These are phyloP conservation scores for Rhododendron griersonianum DNA, from an alignment of 148 eudicot species.

Conservation along the genomic window DNA sequence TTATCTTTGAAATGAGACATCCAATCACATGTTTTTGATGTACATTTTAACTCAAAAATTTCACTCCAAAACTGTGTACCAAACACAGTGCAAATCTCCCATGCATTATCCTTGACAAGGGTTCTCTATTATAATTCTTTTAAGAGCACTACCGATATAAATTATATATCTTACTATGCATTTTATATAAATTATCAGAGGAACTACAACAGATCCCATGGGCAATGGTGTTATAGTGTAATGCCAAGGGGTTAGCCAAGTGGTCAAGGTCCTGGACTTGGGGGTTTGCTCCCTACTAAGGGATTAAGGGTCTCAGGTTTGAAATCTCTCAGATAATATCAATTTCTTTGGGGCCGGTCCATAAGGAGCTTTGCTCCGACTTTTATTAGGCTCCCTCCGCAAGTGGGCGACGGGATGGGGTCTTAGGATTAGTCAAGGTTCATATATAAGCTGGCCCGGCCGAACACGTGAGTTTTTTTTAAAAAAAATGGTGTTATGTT, in stretches of 20 bases:
- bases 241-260: too few relatives aligned
- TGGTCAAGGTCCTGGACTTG: neutral
- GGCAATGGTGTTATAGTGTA: neutral
- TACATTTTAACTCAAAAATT: too few relatives aligned
- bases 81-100: neutral
- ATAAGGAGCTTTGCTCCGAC: neutral
- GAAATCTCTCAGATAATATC: too few relatives aligned
- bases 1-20: too few relatives aligned
- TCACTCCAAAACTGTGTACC: too few relatives aligned
- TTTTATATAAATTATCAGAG: neutral
- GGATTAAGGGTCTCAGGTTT: too few relatives aligned
- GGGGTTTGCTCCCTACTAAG: neutral
- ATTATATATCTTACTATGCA: neutral
- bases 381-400: too few relatives aligned
- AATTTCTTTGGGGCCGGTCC: neutral
- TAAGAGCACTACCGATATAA: neutral
- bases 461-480: neutral
- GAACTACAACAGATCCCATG: neutral
- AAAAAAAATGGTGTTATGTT: neutral
- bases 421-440: neutral
- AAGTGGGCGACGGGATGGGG: too few relatives aligned
- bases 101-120: neutral
- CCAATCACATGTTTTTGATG: too few relatives aligned
- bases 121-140: neutral
- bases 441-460: neutral